Conservation (phyloP, 768 basidiomycete species). For the Filobasidium floriforme region DNA sequence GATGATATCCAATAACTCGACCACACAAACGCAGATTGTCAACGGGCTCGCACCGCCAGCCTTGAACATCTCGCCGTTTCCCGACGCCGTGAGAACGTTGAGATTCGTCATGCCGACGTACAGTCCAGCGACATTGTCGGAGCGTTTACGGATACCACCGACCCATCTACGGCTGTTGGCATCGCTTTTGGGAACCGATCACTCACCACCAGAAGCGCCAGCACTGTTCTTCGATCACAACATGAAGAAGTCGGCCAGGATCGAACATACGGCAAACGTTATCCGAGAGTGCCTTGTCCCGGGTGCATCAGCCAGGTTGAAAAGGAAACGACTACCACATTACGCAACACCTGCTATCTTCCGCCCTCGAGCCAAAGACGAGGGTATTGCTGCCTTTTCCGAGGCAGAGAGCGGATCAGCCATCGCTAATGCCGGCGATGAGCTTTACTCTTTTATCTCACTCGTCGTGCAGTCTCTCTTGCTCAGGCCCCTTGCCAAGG, state of each 20-base stretch:
- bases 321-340: neutral
- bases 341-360: neutral
- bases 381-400: neutral
- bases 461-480: conserved; percentile 31
- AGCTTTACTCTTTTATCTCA: conserved; percentile 35
- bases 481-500: conserved; percentile 29
- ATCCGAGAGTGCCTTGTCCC: conserved; percentile 34
- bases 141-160: conserved; percentile 36
- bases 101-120: conserved; percentile 31
- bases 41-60: conserved; percentile 5
- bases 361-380: neutral
- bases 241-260: conserved; percentile 21
- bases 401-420: neutral
- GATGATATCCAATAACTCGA: neutral
- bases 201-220: conserved; percentile 29
- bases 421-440: conserved; percentile 32
- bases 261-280: conserved; percentile 40
- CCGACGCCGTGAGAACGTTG: conserved; percentile 19
- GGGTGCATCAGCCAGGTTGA: conserved; percentile 4
- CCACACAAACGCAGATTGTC: conserved; percentile 1
- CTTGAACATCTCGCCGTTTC: neutral
- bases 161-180: conserved; percentile 39
- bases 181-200: conserved; percentile 39
- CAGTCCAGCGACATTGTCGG: conserved; percentile 31
- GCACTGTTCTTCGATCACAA: conserved; percentile 32